These are phyloP conservation scores for Suhomyces canberraensis DNA, from an alignment of 805 yeast genomes.

Conservation along the genomic window DNA sequence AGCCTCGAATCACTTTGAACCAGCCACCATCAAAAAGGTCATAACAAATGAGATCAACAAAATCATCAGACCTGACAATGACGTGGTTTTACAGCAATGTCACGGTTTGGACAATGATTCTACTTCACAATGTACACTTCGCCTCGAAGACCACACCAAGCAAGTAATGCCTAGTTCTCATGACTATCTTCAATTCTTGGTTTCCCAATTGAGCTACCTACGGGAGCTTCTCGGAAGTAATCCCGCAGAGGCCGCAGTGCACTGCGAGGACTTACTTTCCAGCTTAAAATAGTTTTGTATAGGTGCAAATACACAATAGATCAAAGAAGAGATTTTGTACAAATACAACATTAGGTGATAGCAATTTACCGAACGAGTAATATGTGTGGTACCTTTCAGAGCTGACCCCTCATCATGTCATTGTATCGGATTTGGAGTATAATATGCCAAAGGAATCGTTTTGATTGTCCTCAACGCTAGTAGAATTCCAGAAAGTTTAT, in stretches of 20 bases:
- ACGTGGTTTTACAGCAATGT: background rate
- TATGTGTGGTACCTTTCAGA: no score
- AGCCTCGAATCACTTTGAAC: background rate
- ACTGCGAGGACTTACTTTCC: slow-evolving; percentile 9
- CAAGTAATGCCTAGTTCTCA: slow-evolving; percentile 5
- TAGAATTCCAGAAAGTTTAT: no score
- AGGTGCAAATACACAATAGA: no score
- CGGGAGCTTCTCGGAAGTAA: slow-evolving; percentile 6
- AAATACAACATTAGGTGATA: no score
- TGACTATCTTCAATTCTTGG: slow-evolving; percentile 12
- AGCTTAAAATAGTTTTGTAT: slow-evolving; percentile 3
- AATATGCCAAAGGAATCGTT: no score
- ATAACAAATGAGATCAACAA: slow-evolving; percentile 7
- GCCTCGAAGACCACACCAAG: slow-evolving; percentile 5
- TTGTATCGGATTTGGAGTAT: no score
- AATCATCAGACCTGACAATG: background rate
- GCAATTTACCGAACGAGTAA: no score
- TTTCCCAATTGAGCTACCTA: slow-evolving; percentile 10
- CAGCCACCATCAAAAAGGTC: slow-evolving; percentile 4
- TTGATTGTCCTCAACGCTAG: no score
- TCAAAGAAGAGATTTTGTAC: no score
- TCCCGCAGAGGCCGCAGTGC: slow-evolving; percentile 7
- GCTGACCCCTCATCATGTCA: no score
- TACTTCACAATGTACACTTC: background rate
- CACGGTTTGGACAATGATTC: background rate